These are phyloP conservation scores for Phytopythium aichiense DNA, from an alignment of 352 stramenopile genomes.

Conservation along the genomic window DNA sequence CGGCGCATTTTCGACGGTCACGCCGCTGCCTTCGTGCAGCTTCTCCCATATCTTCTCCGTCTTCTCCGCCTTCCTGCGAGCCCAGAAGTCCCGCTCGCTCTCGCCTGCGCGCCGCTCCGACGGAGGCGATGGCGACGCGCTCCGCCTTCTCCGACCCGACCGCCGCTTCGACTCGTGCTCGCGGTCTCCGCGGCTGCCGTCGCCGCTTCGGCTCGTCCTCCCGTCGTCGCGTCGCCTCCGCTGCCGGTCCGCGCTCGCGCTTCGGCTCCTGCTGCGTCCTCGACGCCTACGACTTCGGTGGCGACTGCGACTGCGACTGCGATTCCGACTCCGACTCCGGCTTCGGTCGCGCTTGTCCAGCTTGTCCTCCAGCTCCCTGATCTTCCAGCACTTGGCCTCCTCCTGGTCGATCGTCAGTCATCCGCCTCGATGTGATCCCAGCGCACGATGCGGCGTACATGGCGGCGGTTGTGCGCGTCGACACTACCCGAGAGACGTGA, in stretches of 20 bases:
- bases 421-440: neutral
- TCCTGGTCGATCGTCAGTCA: slow-evolving; percentile 16
- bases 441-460: slow-evolving; percentile 14
- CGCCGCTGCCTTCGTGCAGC: slow-evolving; percentile 27
- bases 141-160: neutral
- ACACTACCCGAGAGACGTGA: slow-evolving; percentile 23
- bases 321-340: slow-evolving; percentile 15
- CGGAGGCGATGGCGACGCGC: neutral
- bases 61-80: slow-evolving; percentile 50
- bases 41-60: slow-evolving; percentile 51
- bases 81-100: slow-evolving; percentile 52
- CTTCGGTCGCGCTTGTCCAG: slow-evolving; percentile 15
- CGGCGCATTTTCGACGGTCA: slow-evolving; percentile 48
- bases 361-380: slow-evolving; percentile 34
- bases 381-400: slow-evolving; percentile 59
- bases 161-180: neutral
- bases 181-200: neutral
- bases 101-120: slow-evolving; percentile 5
- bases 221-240: slow-evolving; percentile 6
- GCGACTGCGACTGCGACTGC: slow-evolving; percentile 6
- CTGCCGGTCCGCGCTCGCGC: neutral
- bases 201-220: slow-evolving; percentile 3
- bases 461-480: slow-evolving; percentile 54
- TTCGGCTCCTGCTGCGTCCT: neutral
- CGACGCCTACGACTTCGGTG: neutral